Evolutionary conservation across 208 protist species (phyloP).

Genomic region (Acanthamoeba royreba): DNA sequence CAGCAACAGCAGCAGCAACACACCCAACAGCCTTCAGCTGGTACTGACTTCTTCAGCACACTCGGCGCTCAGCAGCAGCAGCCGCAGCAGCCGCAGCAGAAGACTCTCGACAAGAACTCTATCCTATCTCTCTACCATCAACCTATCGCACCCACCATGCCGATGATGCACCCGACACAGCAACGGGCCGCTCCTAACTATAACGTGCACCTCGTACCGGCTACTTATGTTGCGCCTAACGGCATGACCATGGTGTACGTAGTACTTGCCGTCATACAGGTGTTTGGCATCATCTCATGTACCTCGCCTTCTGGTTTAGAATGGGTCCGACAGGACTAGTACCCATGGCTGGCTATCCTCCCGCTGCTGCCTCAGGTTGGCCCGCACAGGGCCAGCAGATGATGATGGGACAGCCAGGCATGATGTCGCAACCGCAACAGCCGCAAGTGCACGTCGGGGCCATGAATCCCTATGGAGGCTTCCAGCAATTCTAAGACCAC

Average conservation of each 20-base stretch:
- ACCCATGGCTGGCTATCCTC: too few relatives aligned
- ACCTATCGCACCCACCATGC: background rate
- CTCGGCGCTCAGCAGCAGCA: background rate
- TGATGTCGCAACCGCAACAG: too few relatives aligned
- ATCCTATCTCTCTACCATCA: constrained; percentile 44
- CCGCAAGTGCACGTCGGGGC: too few relatives aligned
- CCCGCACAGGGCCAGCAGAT: too few relatives aligned
- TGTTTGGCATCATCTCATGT: too few relatives aligned
- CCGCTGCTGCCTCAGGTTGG: too few relatives aligned
- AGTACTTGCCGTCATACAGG: too few relatives aligned
- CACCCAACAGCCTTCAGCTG: background rate
- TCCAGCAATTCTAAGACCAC: too few relatives aligned
- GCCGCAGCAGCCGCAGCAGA: background rate
- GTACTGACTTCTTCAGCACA: background rate
- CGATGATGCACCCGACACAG: background rate
- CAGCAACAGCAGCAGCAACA: constrained; percentile 27
- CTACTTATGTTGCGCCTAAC: background rate
- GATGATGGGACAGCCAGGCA: too few relatives aligned
- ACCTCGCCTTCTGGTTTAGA: too few relatives aligned
- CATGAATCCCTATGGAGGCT: too few relatives aligned
- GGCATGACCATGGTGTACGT: constrained; percentile 6
- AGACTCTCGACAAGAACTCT: background rate
- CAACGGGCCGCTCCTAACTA: background rate
- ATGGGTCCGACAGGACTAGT: too few relatives aligned
- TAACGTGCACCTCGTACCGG: background rate